These are phyloP conservation scores for Sarcodon aspratus DNA, from an alignment of 768 basidiomycete genomes.

Conservation along the genomic window DNA sequence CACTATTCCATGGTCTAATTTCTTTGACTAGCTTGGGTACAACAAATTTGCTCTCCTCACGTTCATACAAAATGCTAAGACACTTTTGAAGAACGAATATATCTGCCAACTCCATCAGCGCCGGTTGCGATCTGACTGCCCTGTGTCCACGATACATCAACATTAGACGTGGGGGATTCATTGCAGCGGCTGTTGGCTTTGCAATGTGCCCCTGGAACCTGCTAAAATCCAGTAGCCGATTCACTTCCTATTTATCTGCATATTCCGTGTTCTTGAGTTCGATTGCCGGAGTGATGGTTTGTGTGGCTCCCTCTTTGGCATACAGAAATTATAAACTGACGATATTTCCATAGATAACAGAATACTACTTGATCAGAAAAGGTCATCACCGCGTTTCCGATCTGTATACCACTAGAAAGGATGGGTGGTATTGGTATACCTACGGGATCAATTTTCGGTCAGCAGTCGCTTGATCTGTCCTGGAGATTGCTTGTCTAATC, in stretches of 20 bases:
- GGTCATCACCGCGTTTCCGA: conserved; percentile 65
- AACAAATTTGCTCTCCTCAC: conserved; percentile 1
- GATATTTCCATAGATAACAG: conserved; percentile 44
- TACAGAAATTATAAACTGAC: not conserved
- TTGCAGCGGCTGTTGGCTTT: conserved; percentile 69
- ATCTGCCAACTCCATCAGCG: conserved; percentile 74
- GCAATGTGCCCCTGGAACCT: conserved; percentile 73
- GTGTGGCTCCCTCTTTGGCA: not conserved
- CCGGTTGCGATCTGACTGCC: conserved; percentile 75
- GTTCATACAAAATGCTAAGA: conserved; percentile 2
- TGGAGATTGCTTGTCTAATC: not conserved
- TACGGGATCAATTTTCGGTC: conserved; percentile 65
- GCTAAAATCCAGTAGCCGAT: conserved; percentile 59
- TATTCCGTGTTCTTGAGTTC: conserved; percentile 77
- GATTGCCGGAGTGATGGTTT: conserved; percentile 74
- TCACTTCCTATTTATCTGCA: conserved; percentile 73
- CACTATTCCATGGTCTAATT: not conserved
- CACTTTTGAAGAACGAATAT: conserved; percentile 49
- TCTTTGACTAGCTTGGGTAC: conserved; percentile 10
- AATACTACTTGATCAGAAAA: conserved; percentile 65
- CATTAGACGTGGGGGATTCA: conserved; percentile 76
- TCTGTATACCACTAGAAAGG: conserved; percentile 44
- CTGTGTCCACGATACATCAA: conserved; percentile 72
- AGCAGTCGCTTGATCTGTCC: conserved; percentile 31
- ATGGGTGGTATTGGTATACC: conserved; percentile 70